Base-by-base conservation (phyloP, 768 basidiomycete species). In the Butyriboletus loyo region DNA sequence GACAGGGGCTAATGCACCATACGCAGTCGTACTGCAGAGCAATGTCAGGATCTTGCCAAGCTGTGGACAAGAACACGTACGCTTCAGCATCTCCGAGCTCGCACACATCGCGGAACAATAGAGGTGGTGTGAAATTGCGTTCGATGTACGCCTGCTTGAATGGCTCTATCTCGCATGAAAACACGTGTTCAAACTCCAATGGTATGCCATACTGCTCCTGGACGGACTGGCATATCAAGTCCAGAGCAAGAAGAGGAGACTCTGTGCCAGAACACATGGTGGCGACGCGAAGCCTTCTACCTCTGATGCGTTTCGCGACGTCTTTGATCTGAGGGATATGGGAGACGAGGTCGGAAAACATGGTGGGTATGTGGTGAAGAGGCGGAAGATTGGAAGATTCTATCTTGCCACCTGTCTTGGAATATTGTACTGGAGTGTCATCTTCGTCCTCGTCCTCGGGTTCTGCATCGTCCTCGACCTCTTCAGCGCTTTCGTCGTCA, bases 211-310 rank as follows among this genome's bases (percentile, higher is more conserved):
- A 82, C 59, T 86, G 86, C 28, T 85, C 82, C 28, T 81, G 70
- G 58, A 96, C 80, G 5, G 86, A 82, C 53, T 86, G 82, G 51
- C 85, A 85, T 40, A 97, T 91, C 54, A 95, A 73, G 28, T 89
- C 86, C 41, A 98, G 76, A 14, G 95, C 95, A 32, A 97, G 84
- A 22, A 98, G 80, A 46, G 95, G 95, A 2, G 92, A 92, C 65
- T 98, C 95, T 7, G 95, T 98, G 24, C 95, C 95, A 37, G 93
- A 96, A 71, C 89, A 97, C 95, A 98, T 98, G 11, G 95, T 98
- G 5, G 93, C 95, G 53, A 98, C 83, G 69, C 93, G 88, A 67
- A 98, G 75, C 62, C 89, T 92, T 53, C 93, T 82, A 2, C 93
- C 92, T 52, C 78, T 70, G 43, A 91, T 72, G 40, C 76, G 85